Conservation (phyloP, 2,329 filamentous ascomycete species). For the Diaporthe citrichinensis region DNA sequence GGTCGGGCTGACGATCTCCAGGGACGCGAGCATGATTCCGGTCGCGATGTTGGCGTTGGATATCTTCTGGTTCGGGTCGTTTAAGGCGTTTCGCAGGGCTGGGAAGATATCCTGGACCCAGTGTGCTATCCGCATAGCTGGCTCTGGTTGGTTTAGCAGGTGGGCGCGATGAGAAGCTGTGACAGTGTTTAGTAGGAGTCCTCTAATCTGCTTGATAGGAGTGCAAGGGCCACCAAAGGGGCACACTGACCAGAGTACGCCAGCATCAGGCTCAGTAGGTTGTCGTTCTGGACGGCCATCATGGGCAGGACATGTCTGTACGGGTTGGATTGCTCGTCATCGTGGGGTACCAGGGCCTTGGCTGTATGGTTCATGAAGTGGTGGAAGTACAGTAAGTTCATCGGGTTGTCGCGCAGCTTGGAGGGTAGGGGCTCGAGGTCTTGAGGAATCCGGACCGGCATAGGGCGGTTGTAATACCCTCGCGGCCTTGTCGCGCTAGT, state of each 20-base stretch:
- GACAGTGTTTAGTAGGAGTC: background rate
- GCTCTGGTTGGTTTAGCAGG: slow-evolving; percentile 80
- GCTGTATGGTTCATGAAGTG: slow-evolving; percentile 86
- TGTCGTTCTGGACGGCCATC: slow-evolving; percentile 78
- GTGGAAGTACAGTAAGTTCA: slow-evolving; percentile 80
- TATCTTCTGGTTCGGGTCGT: slow-evolving; percentile 72
- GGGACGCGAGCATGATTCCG: slow-evolving; percentile 86
- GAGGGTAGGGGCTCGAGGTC: slow-evolving; percentile 63
- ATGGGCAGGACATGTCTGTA: slow-evolving; percentile 64
- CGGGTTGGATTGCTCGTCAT: slow-evolving; percentile 67
- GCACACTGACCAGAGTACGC: slow-evolving; percentile 74
- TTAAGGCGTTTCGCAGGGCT: slow-evolving; percentile 76
- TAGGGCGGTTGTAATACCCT: slow-evolving; percentile 79
- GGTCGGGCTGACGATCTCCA: slow-evolving; percentile 86
- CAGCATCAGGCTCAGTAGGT: slow-evolving; percentile 82
- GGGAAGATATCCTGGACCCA: slow-evolving; percentile 88
- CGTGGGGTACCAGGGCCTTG: slow-evolving; percentile 66
- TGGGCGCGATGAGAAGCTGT: slow-evolving; percentile 83
- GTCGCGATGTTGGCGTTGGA: slow-evolving; percentile 83
- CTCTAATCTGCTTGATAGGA: background rate
- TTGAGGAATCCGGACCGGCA: slow-evolving; percentile 70
- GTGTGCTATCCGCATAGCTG: slow-evolving; percentile 81
- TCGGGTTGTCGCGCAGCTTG: slow-evolving; percentile 77
- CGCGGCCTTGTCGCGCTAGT: slow-evolving; percentile 62
- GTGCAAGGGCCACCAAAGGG: no score